Conservation (phyloP, 495 filamentous ascomycete species). For the Penicillium verhagenii region DNA sequence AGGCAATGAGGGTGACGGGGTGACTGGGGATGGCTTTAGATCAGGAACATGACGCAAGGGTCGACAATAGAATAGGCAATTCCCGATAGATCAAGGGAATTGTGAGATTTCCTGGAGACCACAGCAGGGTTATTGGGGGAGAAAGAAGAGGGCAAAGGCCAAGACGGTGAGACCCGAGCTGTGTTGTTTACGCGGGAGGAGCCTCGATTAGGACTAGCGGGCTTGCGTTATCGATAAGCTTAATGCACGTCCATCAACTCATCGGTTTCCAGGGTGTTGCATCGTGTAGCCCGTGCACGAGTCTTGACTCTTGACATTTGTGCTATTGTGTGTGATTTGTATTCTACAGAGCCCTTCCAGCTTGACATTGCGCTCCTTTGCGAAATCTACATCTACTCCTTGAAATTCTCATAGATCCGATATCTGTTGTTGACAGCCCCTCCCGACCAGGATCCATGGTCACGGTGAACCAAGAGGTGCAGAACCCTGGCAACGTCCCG, state of each 20-base stretch:
- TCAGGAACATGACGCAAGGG: constrained; percentile 13
- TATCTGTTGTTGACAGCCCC: not conserved
- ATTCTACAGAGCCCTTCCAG: too few species aligned
- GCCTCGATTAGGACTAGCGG: constrained; percentile 37
- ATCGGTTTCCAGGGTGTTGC: not conserved
- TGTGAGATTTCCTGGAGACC: not conserved
- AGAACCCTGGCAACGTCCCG: constrained; percentile 19
- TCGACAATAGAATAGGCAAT: constrained; percentile 7
- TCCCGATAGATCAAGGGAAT: not conserved
- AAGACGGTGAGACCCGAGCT: constrained; percentile 43
- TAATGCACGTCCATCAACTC: constrained; percentile 19
- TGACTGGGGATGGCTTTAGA: constrained; percentile 9
- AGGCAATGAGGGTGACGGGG: constrained; percentile 19
- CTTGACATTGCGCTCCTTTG: too few species aligned
- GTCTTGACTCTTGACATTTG: too few species aligned
- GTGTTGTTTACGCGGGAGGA: constrained; percentile 39
- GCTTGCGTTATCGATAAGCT: constrained; percentile 47
- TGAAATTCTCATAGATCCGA: too few species aligned
- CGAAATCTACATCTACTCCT: too few species aligned
- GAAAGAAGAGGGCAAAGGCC: constrained; percentile 17
- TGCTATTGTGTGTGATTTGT: too few species aligned
- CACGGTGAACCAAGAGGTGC: not conserved
- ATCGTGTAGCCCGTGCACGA: not conserved
- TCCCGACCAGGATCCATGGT: constrained; percentile 8
- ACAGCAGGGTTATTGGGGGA: not conserved